Evolutionary conservation across 176 grass and related monocot species (phyloP), one percentile per base, ranked within the genome.

Genomic region (Triticum dicoccoides): DNA sequence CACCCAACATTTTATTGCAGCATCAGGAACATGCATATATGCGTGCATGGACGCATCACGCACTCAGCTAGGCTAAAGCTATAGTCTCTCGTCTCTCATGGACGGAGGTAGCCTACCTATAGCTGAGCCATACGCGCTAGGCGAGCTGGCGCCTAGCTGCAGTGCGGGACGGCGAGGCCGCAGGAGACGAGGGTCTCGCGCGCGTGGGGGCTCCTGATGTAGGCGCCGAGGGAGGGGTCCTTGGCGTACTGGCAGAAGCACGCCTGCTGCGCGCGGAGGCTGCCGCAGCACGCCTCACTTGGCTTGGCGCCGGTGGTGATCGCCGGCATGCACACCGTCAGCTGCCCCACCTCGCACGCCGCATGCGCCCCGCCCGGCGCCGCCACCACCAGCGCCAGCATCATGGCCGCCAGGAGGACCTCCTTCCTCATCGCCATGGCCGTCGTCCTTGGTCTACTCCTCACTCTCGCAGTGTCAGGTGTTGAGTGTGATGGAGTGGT

Each of bases 241-340:
- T 73, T 86, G 64, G 80, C 84, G 79, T 25, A 90, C 84, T 73
- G 11, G 88, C 88, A 90, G 54, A 90, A 79, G 73, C 88, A 90
- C 0, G 49, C 23, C 79, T 73, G 65, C 73, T 86, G 84, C 72
- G 79, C 52, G 18, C 7, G 21, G 14, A 90, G 51, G 72, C 3
- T 78, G 30, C 17, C 14, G 79, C 88, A 90, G 84, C 88, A 90
- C 73, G 5, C 52, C 15, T 11, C 3, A 2, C 64, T 42, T 11
- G 88, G 84, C 72, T 2, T 4, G 3, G 6, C 30, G 1, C 88
- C 88, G 0, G 8, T 0, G 15, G 54, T 3, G 17, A 90, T n/a
- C 84, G 84, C 79, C 30, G 30, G 0, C 3, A 14, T 30, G 79
- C 88, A 90, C 63, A 25, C 20, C 29, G 52, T 13, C 79, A 90